phyloP scores from a whole-genome alignment of 257 asterid genomes.

The Rehmannia glutinosa region DNA sequence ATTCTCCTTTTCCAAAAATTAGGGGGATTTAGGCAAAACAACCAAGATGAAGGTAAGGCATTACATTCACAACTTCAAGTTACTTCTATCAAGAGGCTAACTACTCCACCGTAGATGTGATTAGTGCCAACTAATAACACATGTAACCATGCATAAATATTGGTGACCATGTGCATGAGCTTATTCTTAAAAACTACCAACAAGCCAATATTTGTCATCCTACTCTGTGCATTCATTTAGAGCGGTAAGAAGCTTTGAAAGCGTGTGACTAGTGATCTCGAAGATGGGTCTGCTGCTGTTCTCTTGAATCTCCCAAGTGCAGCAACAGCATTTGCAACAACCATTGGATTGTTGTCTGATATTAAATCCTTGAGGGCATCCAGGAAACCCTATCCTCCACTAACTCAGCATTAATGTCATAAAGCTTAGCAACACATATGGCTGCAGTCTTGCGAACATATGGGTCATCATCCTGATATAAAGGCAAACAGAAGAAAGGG shows the following conservation, averaged over 20 bases:
- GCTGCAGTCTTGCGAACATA: conserved; percentile 99
- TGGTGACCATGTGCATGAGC: conserved; percentile 2
- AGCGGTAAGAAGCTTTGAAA: conserved; percentile 96
- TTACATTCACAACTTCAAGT: conserved; percentile 6
- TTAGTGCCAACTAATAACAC: neutral
- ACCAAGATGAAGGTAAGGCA: conserved; percentile 9
- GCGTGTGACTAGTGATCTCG: conserved; percentile 95
- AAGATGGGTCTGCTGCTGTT: conserved; percentile 80
- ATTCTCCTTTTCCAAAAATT: neutral
- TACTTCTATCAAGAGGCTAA: neutral
- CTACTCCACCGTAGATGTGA: neutral
- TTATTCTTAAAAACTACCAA: conserved; percentile 14
- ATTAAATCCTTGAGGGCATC: conserved; percentile 98
- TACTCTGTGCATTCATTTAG: conserved; percentile 99
- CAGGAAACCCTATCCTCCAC: conserved; percentile 98
- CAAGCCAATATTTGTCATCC: conserved; percentile 19
- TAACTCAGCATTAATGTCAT: conserved; percentile 96
- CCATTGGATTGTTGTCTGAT: conserved; percentile 99
- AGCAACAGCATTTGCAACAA: conserved; percentile 99
- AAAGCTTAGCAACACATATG: conserved; percentile 98
- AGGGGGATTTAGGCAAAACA: neutral
- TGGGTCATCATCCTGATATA: conserved; percentile 94
- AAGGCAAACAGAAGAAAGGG: conserved; percentile 18
- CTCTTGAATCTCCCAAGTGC: conserved; percentile 99
- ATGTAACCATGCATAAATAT: conserved; percentile 11